Evolutionary conservation across 768 basidiomycete genomes (phyloP).

Genomic region (Podaxis sp.): DNA sequence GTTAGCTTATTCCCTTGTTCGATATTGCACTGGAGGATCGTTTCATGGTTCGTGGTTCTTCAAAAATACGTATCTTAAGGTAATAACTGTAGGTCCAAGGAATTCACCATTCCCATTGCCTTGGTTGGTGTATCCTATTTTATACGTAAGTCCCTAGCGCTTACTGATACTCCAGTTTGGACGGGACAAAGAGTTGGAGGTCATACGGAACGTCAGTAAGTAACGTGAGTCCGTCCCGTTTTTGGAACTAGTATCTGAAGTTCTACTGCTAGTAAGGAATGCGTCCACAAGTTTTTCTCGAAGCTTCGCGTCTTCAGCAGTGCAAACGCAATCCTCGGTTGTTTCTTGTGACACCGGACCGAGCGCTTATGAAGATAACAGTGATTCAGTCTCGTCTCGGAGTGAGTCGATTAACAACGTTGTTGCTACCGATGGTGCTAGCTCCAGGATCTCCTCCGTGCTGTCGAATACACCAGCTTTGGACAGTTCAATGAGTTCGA

Average conservation of each 20-base stretch:
- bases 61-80: not conserved
- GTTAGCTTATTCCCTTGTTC: slow-evolving; percentile 65
- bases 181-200: slow-evolving; percentile 67
- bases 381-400: slow-evolving; percentile 42
- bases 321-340: slow-evolving; percentile 33
- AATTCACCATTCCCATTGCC: slow-evolving; percentile 67
- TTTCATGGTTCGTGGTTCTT: slow-evolving; percentile 46
- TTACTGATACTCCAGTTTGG: slow-evolving; percentile 47
- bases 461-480: slow-evolving; percentile 22
- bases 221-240: slow-evolving; percentile 15
- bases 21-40: slow-evolving; percentile 65
- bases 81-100: slow-evolving; percentile 31
- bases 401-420: slow-evolving; percentile 35
- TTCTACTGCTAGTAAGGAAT: slow-evolving; percentile 34
- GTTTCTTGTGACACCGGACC: slow-evolving; percentile 29
- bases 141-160: not conserved
- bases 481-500: slow-evolving; percentile 26
- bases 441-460: slow-evolving; percentile 19
- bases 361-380: slow-evolving; percentile 34
- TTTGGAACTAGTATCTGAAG: not conserved
- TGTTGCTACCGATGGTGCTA: slow-evolving; percentile 20
- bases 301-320: slow-evolving; percentile 43
- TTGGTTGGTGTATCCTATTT: slow-evolving; percentile 39
- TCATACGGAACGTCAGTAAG: slow-evolving; percentile 64
- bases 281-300: slow-evolving; percentile 61